Base-by-base conservation (phyloP, 768 basidiomycete genomes). In the Gloeostereum incarnatum region DNA sequence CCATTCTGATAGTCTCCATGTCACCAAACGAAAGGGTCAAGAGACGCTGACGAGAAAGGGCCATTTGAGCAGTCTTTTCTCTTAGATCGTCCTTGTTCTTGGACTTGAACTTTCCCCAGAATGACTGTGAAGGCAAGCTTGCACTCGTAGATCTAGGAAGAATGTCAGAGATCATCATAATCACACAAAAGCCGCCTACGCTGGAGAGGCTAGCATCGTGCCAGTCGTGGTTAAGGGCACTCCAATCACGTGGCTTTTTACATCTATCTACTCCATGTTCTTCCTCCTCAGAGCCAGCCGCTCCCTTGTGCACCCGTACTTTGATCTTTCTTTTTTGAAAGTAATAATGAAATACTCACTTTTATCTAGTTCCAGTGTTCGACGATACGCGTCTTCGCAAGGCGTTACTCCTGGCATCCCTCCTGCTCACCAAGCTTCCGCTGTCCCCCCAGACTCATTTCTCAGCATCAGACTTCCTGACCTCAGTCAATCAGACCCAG, bases 1-100 rank as follows among this genome's bases (percentile, higher is more conserved):
- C 82, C 68, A 82, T 75, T 46, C 80, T 70, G 42, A 91, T 69
- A 6, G 88, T 90, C 61, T 91, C 88, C 80, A 88, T 85, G 26
- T 90, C 88, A 39, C 68, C 82, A 56, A 80, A 86, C 6, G 75
- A 78, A 41, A 91, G 75, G 42, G 88, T 91, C 48, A 91, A 69
- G 46, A 87, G 73, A 43, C 82, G 75, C 48, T 82, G 81, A 39
- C 84, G 63, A 18, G 79, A 68, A 48, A 88, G 68, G 3, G 82
- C 73, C 78, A 84, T 82, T 16, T 71, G 71, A 1, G 68, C 62
- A 20, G 69, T 66, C 38, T 59, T 62, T 34, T 71, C 65, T 48
- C 72, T 66, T 46, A 71, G 60, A n/a, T 81, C 77, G 48, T 84
- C 79, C 63, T 82, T 83, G 57, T 65, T 57, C 62, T 81, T 84